Conservation (phyloP, 2,329 filamentous ascomycete species). For the Claviceps digitariae region DNA sequence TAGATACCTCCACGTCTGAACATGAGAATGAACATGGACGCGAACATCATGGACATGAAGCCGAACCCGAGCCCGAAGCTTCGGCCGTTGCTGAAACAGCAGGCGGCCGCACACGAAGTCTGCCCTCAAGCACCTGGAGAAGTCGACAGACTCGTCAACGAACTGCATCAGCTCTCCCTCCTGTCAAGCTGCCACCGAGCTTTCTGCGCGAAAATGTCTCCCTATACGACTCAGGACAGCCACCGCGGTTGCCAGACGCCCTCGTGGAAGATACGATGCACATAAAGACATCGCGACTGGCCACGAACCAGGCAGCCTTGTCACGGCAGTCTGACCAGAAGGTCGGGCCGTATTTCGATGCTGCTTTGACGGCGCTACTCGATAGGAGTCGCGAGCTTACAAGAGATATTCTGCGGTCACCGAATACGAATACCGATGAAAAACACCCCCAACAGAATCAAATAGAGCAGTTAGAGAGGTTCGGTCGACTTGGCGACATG, state of each 20-base stretch:
- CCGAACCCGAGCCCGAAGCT: conserved; percentile 14
- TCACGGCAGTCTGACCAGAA: conserved; percentile 13
- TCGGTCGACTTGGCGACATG: conserved; percentile 19
- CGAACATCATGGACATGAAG: conserved; percentile 12
- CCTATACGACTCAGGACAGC: conserved; percentile 11
- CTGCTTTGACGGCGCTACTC: conserved; percentile 12
- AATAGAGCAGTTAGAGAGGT: conserved; percentile 8
- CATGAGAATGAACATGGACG: conserved; percentile 17
- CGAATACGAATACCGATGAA: conserved; percentile 1
- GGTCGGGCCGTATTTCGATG: conserved; percentile 20
- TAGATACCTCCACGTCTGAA: conserved; percentile 12
- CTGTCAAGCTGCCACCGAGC: conserved; percentile 39
- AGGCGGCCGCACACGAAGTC: conserved; percentile 15
- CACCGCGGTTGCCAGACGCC: conserved; percentile 18
- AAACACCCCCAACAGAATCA: conserved; percentile 6
- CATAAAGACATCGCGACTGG: conserved; percentile 19
- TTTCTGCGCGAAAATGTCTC: conserved; percentile 41
- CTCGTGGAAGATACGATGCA: conserved; percentile 19
- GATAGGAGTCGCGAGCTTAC: conserved; percentile 9
- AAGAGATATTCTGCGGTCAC: conserved; percentile 6
- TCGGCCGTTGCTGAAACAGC: conserved; percentile 15
- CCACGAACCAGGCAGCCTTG: conserved; percentile 11
- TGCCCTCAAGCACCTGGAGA: conserved; percentile 14
- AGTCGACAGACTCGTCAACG: conserved; percentile 19
- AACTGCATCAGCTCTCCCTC: conserved; percentile 30